phyloP scores from a whole-genome alignment of 2,329 filamentous ascomycete genomes.

The Bisporella sp. region DNA sequence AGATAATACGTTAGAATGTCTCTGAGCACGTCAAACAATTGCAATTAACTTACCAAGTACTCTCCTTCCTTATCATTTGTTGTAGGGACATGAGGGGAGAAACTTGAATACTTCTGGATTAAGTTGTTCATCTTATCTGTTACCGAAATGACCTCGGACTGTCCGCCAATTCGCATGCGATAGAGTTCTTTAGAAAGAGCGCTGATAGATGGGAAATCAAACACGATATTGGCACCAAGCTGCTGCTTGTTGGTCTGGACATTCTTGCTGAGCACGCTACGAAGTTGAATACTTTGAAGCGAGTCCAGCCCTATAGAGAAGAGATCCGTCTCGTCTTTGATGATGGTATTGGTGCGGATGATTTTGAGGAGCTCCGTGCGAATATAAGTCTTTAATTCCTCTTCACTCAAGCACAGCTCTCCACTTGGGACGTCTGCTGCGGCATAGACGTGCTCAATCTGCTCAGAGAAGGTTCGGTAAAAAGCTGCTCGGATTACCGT shows the following conservation, averaged over 20 bases:
- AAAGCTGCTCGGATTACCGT: conserved; percentile 44
- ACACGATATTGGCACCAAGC: conserved; percentile 50
- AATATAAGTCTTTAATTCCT: conserved; percentile 7
- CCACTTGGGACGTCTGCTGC: conserved; percentile 5
- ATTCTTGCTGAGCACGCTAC: conserved; percentile 42
- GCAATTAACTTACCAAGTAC: conserved; percentile 5
- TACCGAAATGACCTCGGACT: conserved; percentile 19
- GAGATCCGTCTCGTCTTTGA: conserved; percentile 43
- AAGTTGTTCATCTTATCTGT: conserved; percentile 36
- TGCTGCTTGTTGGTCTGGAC: conserved; percentile 39
- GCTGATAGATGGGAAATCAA: conserved; percentile 45
- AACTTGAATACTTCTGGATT: conserved; percentile 36
- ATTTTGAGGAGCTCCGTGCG: conserved; percentile 1
- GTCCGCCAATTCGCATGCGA: conserved; percentile 33
- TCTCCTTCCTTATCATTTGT: conserved; percentile 11
- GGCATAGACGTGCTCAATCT: conserved; percentile 36
- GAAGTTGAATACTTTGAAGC: conserved; percentile 48
- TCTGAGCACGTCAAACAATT: neutral
- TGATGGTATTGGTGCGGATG: conserved; percentile 2
- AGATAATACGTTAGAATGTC: neutral
- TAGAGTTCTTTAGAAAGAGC: conserved; percentile 40
- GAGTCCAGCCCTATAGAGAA: conserved; percentile 52
- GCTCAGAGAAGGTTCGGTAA: conserved; percentile 35
- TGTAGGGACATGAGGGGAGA: conserved; percentile 21
- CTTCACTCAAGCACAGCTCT: neutral